phyloP scores from a whole-genome alignment of 1,139 yeast genomes.

The Saccharomyces hybrid region DNA sequence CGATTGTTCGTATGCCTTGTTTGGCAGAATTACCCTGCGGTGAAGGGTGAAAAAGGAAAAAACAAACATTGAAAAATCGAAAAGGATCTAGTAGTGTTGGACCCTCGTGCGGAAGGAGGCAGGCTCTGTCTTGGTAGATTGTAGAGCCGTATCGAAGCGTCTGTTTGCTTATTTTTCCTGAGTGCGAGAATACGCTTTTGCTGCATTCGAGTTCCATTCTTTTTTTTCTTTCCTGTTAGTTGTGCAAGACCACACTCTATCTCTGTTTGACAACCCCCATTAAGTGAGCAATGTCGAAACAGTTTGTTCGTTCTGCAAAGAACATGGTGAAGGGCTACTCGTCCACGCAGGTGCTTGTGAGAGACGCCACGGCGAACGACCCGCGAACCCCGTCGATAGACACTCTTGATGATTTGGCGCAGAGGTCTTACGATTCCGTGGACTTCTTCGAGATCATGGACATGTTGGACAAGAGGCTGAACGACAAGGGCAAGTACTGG shows the following conservation, averaged over 20 bases:
- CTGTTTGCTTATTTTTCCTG: background rate
- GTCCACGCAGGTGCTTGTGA: slow-evolving; percentile 73
- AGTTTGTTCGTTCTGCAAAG: slow-evolving; percentile 77
- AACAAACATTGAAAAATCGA: background rate
- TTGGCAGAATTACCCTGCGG: background rate
- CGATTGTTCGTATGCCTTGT: background rate
- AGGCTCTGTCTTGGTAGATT: background rate
- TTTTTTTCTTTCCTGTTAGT: background rate
- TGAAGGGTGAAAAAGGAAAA: background rate
- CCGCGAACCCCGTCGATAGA: slow-evolving; percentile 74
- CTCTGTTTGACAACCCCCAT: background rate
- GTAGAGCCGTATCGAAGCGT: background rate
- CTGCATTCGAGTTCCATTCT: background rate
- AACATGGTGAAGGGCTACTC: slow-evolving; percentile 93
- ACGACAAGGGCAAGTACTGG: slow-evolving; percentile 98
- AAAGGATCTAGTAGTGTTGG: background rate
- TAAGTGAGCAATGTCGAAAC: slow-evolving; percentile 47
- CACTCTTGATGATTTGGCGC: slow-evolving; percentile 80
- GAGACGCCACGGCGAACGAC: slow-evolving; percentile 92
- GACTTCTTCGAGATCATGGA: slow-evolving; percentile 92
- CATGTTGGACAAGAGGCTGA: slow-evolving; percentile 85
- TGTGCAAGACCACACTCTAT: background rate
- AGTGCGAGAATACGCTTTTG: background rate
- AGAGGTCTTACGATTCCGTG: slow-evolving; percentile 61
- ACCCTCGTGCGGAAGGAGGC: background rate